Conservation (phyloP, 176 grass and related monocot species). For the Bothriochloa decipiens region DNA sequence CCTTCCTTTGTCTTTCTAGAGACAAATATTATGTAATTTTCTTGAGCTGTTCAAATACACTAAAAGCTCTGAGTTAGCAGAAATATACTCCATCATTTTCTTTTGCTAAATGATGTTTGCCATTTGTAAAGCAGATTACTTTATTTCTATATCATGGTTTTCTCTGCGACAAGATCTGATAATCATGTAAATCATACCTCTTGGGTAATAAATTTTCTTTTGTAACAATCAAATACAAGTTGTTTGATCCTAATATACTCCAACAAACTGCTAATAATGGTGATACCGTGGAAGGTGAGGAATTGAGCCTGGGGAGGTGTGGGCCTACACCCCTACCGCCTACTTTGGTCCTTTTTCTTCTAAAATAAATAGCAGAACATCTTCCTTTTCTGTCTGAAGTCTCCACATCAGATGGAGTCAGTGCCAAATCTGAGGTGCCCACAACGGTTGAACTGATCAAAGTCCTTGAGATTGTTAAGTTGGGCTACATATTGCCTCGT, state of each 20-base stretch:
- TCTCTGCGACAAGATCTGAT: background rate
- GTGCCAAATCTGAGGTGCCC: constrained; percentile 60
- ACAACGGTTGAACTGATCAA: constrained; percentile 67
- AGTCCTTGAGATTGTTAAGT: constrained; percentile 74
- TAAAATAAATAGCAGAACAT: constrained; percentile 50
- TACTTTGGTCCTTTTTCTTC: constrained; percentile 25
- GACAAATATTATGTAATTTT: background rate
- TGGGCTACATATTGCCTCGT: constrained; percentile 90
- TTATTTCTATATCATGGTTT: constrained; percentile 23
- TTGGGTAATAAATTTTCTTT: background rate
- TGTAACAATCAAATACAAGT: background rate
- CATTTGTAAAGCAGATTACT: background rate
- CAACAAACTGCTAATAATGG: background rate
- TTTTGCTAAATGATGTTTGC: background rate
- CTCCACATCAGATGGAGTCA: constrained; percentile 43
- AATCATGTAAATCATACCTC: background rate
- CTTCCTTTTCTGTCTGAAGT: constrained; percentile 71
- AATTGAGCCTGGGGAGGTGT: background rate
- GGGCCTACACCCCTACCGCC: background rate
- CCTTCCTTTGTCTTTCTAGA: background rate
- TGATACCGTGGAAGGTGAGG: constrained; percentile 1
- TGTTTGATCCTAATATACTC: background rate
- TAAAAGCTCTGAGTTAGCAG: background rate
- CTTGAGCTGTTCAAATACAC: background rate
- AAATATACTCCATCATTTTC: background rate